A percentile compares a stretch with the other conserved stretches of the same genome.
These are phyloP conservation scores for Cladosporium sp. DNA, from an alignment of 2,329 filamentous ascomycete species.

Conservation along the genomic window DNA sequence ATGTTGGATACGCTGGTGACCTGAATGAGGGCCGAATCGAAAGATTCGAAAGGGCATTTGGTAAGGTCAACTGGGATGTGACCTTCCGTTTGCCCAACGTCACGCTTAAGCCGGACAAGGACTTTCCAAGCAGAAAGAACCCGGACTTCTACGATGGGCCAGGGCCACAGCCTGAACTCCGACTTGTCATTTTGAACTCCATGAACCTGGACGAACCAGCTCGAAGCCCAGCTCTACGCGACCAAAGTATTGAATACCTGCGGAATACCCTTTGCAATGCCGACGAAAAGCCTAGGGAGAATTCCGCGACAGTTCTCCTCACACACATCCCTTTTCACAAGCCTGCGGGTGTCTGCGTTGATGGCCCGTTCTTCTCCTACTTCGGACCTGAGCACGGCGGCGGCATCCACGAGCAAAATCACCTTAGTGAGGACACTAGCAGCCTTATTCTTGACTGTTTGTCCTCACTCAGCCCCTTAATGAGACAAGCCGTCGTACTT, in stretches of 20 bases:
- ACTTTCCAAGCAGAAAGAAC: not conserved
- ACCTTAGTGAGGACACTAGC: slow-evolving; percentile 69
- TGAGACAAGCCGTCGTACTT: slow-evolving; percentile 64
- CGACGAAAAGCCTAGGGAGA: slow-evolving; percentile 8
- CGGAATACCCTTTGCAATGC: slow-evolving; percentile 40
- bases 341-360: slow-evolving; percentile 72
- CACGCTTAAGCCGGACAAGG: slow-evolving; percentile 12
- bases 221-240: slow-evolving; percentile 60
- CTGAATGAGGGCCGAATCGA: slow-evolving; percentile 68
- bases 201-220: slow-evolving; percentile 91
- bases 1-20: slow-evolving; percentile 93
- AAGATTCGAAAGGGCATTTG: slow-evolving; percentile 80
- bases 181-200: slow-evolving; percentile 81
- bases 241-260: slow-evolving; percentile 72
- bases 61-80: slow-evolving; percentile 85
- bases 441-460: slow-evolving; percentile 58
- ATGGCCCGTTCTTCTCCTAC: slow-evolving; percentile 78
- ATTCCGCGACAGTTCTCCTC: slow-evolving; percentile 73
- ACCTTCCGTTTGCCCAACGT: slow-evolving; percentile 51
- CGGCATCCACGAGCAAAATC: slow-evolving; percentile 88
- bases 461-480: too few species aligned
- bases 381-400: slow-evolving; percentile 58
- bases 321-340: slow-evolving; percentile 94
- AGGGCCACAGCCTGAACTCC: slow-evolving; percentile 57
- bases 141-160: slow-evolving; percentile 7